Conservation (phyloP, 306 rosid species). For the Rosa persica region DNA sequence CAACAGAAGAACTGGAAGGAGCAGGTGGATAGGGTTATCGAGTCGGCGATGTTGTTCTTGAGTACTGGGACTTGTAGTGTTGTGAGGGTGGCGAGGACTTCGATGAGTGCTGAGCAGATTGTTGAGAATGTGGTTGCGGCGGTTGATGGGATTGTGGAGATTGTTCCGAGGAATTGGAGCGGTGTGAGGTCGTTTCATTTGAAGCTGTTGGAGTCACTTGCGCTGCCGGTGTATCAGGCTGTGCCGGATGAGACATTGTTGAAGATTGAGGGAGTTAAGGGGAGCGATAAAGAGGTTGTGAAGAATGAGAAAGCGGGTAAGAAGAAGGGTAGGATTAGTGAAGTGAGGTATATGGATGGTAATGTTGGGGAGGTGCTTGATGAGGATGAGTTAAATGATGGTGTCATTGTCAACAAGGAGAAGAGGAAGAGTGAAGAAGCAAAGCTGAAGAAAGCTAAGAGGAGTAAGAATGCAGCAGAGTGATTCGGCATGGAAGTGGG, state of each 20-base stretch:
- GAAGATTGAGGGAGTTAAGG: constrained; percentile 57
- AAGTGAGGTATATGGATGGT: constrained; percentile 65
- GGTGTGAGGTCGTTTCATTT: constrained; percentile 76
- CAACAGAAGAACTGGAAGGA: constrained; percentile 71
- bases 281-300: background rate
- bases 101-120: constrained; percentile 51
- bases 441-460: constrained; percentile 43
- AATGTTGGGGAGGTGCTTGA: constrained; percentile 20
- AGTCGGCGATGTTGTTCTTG: constrained; percentile 51
- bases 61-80: constrained; percentile 78
- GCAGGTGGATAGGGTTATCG: constrained; percentile 52
- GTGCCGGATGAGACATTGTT: constrained; percentile 52
- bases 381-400: too few species aligned
- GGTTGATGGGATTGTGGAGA: constrained; percentile 50
- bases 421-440: constrained; percentile 15
- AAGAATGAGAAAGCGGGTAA: constrained; percentile 17
- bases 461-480: constrained; percentile 32
- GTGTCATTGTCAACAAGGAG: too few species aligned
- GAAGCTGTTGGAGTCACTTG: constrained; percentile 68
- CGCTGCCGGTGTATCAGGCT: constrained; percentile 65
- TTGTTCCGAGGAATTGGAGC: constrained; percentile 73
- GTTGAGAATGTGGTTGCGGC: constrained; percentile 64
- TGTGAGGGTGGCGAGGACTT: constrained; percentile 57
- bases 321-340: constrained; percentile 74
- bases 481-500: constrained; percentile 12